These are phyloP conservation scores for Lipomyces japonicus DNA, from an alignment of 805 yeast genomes.

Conservation along the genomic window DNA sequence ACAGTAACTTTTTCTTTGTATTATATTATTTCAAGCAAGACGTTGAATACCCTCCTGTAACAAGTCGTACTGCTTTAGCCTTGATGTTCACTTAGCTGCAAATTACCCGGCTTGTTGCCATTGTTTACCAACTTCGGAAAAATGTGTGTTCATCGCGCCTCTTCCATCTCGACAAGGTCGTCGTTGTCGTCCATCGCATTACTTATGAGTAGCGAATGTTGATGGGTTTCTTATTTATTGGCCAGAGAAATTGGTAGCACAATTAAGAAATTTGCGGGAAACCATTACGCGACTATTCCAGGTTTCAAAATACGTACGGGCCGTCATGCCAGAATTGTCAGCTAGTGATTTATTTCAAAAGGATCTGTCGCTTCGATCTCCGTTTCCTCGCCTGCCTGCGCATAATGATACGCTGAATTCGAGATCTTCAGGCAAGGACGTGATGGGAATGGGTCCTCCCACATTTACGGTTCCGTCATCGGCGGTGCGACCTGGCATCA, in stretches of 20 bases:
- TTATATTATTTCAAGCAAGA: no score
- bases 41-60: no score
- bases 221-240: neutral
- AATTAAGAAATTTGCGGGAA: neutral
- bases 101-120: no score
- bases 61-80: no score
- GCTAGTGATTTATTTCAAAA: conserved; percentile 14
- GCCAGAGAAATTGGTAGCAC: neutral
- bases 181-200: no score
- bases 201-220: no score
- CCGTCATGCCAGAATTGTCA: conserved; percentile 19
- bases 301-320: neutral
- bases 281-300: neutral
- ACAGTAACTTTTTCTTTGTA: no score
- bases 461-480: neutral
- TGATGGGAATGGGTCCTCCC: conserved; percentile 1
- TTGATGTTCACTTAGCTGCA: no score
- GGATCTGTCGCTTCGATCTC: conserved; percentile 22
- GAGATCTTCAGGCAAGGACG: conserved; percentile 1
- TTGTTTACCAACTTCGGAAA: no score
- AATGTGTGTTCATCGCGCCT: no score
- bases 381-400: conserved; percentile 9
- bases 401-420: neutral
- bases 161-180: no score
- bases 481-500: neutral